Evolutionary conservation across 2,329 filamentous ascomycete species (phyloP).

Genomic region (Xenoacremonium recifei): DNA sequence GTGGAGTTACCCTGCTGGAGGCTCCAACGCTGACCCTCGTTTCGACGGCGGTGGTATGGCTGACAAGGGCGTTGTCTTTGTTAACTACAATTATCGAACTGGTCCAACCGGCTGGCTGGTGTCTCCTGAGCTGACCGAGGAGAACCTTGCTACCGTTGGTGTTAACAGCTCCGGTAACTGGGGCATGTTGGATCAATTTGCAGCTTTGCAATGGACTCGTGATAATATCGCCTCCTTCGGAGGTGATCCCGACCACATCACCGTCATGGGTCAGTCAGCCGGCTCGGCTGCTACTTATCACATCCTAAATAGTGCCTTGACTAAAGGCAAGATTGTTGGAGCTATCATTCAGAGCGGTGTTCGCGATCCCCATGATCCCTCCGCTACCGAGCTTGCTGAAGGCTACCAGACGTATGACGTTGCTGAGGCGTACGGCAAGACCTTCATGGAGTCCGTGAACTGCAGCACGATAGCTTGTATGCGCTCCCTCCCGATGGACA

Average conservation of each 20-base stretch:
- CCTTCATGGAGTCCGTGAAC: constrained; percentile 3
- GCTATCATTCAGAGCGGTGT: constrained; percentile 9
- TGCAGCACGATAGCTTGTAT: not conserved
- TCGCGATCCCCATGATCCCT: constrained; percentile 8
- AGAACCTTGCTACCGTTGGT: constrained; percentile 1
- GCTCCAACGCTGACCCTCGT: constrained; percentile 2
- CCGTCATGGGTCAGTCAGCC: constrained; percentile 4
- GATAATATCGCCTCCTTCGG: constrained; percentile 7
- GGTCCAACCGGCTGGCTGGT: constrained; percentile 3
- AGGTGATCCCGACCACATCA: constrained; percentile 6
- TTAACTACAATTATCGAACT: constrained; percentile 4
- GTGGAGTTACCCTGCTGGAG: constrained; percentile 17
- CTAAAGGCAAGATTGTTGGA: constrained; percentile 6
- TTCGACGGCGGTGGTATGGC: constrained; percentile 5
- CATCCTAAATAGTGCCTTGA: constrained; percentile 8
- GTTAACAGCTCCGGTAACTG: constrained; percentile 7
- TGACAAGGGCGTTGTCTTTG: constrained; percentile 1
- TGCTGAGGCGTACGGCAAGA: not conserved
- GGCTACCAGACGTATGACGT: constrained; percentile 6
- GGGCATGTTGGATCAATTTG: constrained; percentile 4
- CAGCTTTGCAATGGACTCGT: constrained; percentile 6
- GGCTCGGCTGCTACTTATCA: constrained; percentile 7
- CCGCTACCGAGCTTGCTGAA: constrained; percentile 3
- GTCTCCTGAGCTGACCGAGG: not conserved
- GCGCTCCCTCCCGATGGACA: constrained; percentile 5